Evolutionary conservation across 1,284 basidiomycete species (phyloP), one percentile per base, ranked within the genome.

Genomic region (Xerocomus minutiporus): DNA sequence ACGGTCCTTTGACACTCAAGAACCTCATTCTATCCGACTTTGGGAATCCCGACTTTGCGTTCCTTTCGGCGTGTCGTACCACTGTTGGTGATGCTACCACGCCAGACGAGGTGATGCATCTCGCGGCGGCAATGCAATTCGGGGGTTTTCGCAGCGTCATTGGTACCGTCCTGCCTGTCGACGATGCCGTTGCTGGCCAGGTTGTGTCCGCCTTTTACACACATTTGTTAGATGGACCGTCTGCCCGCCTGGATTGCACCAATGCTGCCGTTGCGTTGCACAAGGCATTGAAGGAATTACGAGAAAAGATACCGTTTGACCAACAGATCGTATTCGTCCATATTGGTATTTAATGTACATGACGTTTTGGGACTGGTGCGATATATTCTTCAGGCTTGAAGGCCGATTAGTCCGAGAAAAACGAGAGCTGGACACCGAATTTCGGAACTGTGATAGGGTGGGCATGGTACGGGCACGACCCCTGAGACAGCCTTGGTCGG

Each of bases 51-150:
- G 61, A 69, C 25, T 63, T 73, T 31, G 71, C 66, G 0, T 70
- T 71, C 47, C 56, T 73, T n/a, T 64, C 66, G 8, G 69, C 69
- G 3, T 72, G 69, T 46, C 60, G 69, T 5, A 69, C 57, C 34
- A 67, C 61, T 12, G 50, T 55, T 8, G 61, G 59, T 0, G 50
- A 60, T 17, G 42, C 29, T n/a, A 28, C 32, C 0, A 58, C 53
- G 5, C 65, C 61, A 1, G 67, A 74, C 49, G 69, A 74, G 46
- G 56, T 51, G 4, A 55, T 74, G 4, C 51, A 57, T n/a, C 56
- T 57, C 23, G 54, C 54, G 2, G 42, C 42, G 23, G 42, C 51
- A 7, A 45, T 53, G 51, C 50, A 53, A 12, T 56, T 56, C 1
- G 55, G 38, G 5, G 51, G 51, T 8, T 55, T 58, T 26, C 36